A percentile compares a stretch with the other conserved stretches of the same genome.
phyloP scores from a whole-genome alignment of 179 eudicot species.

The Camellia oleifera region DNA sequence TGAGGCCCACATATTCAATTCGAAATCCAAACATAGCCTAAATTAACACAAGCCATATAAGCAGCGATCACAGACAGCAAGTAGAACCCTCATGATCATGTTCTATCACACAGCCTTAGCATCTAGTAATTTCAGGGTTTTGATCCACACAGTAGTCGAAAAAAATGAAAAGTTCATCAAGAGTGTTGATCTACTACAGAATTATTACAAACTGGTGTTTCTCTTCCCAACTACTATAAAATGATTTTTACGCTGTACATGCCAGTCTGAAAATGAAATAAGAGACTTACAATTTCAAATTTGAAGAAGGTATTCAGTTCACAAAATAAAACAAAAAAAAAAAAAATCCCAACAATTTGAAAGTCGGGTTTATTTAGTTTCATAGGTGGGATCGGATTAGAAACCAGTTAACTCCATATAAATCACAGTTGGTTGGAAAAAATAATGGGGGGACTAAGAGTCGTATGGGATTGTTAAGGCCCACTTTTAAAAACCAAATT shows the following conservation, averaged over 20 bases:
- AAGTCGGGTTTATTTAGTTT: too few relatives aligned
- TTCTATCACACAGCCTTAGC: neutral
- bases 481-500: too few relatives aligned
- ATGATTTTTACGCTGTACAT: constrained; percentile 3
- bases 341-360: too few relatives aligned
- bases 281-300: neutral
- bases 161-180: constrained; percentile 4
- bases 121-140: neutral
- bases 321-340: too few relatives aligned
- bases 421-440: too few relatives aligned
- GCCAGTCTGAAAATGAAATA: neutral
- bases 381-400: too few relatives aligned
- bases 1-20: too few relatives aligned
- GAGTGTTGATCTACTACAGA: neutral
- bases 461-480: too few relatives aligned
- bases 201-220: constrained; percentile 6
- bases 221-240: neutral
- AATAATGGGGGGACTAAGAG: too few relatives aligned
- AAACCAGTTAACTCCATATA: too few relatives aligned
- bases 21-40: too few relatives aligned
- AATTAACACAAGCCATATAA: neutral
- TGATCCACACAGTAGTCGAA: neutral
- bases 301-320: too few relatives aligned
- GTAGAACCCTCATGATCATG: neutral
- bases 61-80: neutral